phyloP scores from a whole-genome alignment of 352 stramenopile species.

The Phytophthora vignae region DNA sequence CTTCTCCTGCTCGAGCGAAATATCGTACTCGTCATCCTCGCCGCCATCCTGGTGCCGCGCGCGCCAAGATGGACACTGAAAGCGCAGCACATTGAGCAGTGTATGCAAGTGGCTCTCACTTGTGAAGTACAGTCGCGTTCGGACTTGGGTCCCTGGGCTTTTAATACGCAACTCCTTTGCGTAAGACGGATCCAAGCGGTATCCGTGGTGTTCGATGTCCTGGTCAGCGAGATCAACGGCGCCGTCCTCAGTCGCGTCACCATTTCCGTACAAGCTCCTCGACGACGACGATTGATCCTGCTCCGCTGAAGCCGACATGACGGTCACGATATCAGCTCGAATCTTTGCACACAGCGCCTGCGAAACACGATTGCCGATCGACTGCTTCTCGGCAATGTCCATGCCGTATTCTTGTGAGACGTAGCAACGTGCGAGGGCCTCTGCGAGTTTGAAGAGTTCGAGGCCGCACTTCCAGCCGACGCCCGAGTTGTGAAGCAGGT shows the following conservation, averaged over 20 bases:
- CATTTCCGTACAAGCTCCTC: conserved; percentile 35
- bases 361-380: conserved; percentile 97
- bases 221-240: conserved; percentile 48
- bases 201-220: conserved; percentile 88
- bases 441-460: conserved; percentile 95
- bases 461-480: conserved; percentile 88
- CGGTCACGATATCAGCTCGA: conserved; percentile 90
- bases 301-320: conserved; percentile 69
- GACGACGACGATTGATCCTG: conserved; percentile 37
- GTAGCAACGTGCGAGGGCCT: conserved; percentile 96
- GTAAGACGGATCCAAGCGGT: conserved; percentile 87
- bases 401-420: conserved; percentile 98
- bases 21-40: conserved; percentile 73
- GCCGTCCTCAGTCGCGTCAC: conserved; percentile 32
- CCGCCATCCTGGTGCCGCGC: conserved; percentile 61
- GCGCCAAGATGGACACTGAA: conserved; percentile 82
- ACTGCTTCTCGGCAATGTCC: conserved; percentile 93
- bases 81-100: conserved; percentile 98
- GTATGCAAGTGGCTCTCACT: conserved; percentile 99
- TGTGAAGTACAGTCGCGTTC: conserved; percentile 99
- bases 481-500: conserved; percentile 97
- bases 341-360: conserved; percentile 99
- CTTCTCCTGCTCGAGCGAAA: conserved; percentile 83
- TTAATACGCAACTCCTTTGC: conserved; percentile 97
- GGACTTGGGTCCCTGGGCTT: conserved; percentile 84